These are phyloP conservation scores for Lagenidium sp. DNA, from an alignment of 352 stramenopile genomes.

Conservation along the genomic window DNA sequence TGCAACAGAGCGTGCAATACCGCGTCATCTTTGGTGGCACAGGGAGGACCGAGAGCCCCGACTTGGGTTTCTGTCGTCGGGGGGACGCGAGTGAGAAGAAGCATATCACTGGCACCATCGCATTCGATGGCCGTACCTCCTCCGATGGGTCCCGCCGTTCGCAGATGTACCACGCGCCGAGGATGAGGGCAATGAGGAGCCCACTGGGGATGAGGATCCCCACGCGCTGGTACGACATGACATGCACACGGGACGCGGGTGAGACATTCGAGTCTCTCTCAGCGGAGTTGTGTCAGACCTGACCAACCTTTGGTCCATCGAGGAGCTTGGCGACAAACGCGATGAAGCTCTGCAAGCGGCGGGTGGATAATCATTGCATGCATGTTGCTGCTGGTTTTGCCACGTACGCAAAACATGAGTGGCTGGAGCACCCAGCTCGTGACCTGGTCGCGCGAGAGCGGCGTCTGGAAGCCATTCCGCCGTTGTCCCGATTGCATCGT, in stretches of 20 bases:
- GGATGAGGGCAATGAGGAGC: slow-evolving; percentile 38
- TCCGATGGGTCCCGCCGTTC: slow-evolving; percentile 50
- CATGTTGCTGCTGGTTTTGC: background rate
- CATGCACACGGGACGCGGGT: too few relatives aligned
- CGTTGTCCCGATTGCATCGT: too few relatives aligned
- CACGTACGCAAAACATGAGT: slow-evolving; percentile 45
- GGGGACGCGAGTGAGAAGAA: background rate
- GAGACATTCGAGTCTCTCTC: too few relatives aligned
- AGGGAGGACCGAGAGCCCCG: slow-evolving; percentile 23
- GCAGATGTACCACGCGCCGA: slow-evolving; percentile 60
- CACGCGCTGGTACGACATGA: slow-evolving; percentile 26
- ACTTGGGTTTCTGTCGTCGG: slow-evolving; percentile 26
- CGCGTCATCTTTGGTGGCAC: slow-evolving; percentile 52
- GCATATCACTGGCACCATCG: background rate
- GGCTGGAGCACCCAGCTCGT: slow-evolving; percentile 73
- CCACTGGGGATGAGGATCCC: slow-evolving; percentile 58
- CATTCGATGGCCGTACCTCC: slow-evolving; percentile 17
- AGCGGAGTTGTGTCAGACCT: too few relatives aligned
- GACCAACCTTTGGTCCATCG: slow-evolving; percentile 47
- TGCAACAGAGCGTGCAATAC: slow-evolving; percentile 81
- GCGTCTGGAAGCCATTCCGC: slow-evolving; percentile 71
- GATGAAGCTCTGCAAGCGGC: slow-evolving; percentile 53
- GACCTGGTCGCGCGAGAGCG: slow-evolving; percentile 71
- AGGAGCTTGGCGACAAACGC: slow-evolving; percentile 48
- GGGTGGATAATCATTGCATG: slow-evolving; percentile 1